phyloP scores from a whole-genome alignment of 495 filamentous ascomycete genomes.

The Aspergillus diversus region DNA sequence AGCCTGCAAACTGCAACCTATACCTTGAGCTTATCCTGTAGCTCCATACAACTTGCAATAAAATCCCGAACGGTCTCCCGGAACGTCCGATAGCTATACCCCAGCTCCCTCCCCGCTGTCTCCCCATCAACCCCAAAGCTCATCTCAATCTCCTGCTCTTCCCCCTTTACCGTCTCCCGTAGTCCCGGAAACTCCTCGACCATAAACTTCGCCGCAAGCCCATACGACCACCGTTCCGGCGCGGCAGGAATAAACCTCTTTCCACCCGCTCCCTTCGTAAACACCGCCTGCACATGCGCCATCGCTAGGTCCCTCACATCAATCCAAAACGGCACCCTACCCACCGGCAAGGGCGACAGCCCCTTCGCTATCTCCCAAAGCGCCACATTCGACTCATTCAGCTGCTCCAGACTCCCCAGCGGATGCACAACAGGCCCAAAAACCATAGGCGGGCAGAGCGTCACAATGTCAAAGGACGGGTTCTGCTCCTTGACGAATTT shows the following conservation, averaged over 20 bases:
- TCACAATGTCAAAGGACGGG: conserved; percentile 68
- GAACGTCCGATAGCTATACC: conserved; percentile 41
- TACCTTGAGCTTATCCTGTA: background rate
- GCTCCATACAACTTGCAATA: background rate
- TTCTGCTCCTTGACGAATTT: conserved; percentile 65
- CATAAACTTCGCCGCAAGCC: conserved; percentile 41
- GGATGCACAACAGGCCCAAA: conserved; percentile 51
- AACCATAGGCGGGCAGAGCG: conserved; percentile 59
- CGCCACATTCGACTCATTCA: conserved; percentile 42
- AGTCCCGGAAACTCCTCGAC: conserved; percentile 33
- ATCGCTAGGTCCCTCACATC: conserved; percentile 49
- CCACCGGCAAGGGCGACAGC: conserved; percentile 32
- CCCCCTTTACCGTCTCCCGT: conserved; percentile 28
- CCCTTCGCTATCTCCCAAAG: conserved; percentile 34
- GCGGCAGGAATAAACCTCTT: conserved; percentile 39
- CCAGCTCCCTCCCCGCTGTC: conserved; percentile 43
- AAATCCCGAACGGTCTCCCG: conserved; percentile 39
- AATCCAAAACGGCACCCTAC: conserved; percentile 44
- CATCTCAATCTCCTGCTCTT: conserved; percentile 32
- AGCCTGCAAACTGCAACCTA: background rate
- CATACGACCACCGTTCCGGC: conserved; percentile 46
- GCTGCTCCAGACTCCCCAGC: conserved; percentile 25
- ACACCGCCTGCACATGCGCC: conserved; percentile 45
- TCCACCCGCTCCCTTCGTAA: conserved; percentile 36
- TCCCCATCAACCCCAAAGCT: conserved; percentile 43